A percentile compares a stretch with the other conserved stretches of the same genome.
Conservation (phyloP, 257 asterid species). For the Penstemon newberryi region DNA sequence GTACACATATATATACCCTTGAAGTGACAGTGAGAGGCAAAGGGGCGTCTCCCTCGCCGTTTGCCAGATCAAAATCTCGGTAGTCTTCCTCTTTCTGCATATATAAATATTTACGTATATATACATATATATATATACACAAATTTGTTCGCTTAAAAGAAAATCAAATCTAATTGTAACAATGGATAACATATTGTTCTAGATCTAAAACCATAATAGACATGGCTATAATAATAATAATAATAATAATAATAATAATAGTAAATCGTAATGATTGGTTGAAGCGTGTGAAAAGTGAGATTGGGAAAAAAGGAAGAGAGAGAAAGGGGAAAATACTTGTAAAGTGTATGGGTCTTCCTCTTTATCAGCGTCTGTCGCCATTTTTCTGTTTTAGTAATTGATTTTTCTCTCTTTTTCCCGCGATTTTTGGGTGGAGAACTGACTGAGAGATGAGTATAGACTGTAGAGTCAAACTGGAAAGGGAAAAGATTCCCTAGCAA, state of each 20-base stretch:
- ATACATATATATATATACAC: neutral
- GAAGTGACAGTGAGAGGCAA: slow-evolving; percentile 96
- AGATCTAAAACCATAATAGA: slow-evolving; percentile 8
- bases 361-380: slow-evolving; percentile 24
- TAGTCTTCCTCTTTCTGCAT: slow-evolving; percentile 90
- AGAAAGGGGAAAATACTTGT: slow-evolving; percentile 40
- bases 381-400: too few relatives aligned
- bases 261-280: slow-evolving; percentile 20
- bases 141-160: slow-evolving; percentile 14
- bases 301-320: slow-evolving; percentile 28
- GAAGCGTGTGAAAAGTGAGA: slow-evolving; percentile 24
- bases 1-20: slow-evolving; percentile 47
- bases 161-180: too few relatives aligned
- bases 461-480: too few relatives aligned
- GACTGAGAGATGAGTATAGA: too few relatives aligned
- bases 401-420: too few relatives aligned
- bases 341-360: slow-evolving; percentile 40
- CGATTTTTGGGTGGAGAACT: too few relatives aligned
- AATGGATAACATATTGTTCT: too few relatives aligned
- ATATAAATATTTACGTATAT: slow-evolving; percentile 16
- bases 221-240: slow-evolving; percentile 15
- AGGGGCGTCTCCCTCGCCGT: slow-evolving; percentile 70
- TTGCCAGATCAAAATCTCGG: slow-evolving; percentile 69
- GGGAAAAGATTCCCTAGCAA: too few relatives aligned
- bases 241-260: slow-evolving; percentile 12